phyloP scores from a whole-genome alignment of 2,329 filamentous ascomycete genomes.

The Epichloe uncinata region DNA sequence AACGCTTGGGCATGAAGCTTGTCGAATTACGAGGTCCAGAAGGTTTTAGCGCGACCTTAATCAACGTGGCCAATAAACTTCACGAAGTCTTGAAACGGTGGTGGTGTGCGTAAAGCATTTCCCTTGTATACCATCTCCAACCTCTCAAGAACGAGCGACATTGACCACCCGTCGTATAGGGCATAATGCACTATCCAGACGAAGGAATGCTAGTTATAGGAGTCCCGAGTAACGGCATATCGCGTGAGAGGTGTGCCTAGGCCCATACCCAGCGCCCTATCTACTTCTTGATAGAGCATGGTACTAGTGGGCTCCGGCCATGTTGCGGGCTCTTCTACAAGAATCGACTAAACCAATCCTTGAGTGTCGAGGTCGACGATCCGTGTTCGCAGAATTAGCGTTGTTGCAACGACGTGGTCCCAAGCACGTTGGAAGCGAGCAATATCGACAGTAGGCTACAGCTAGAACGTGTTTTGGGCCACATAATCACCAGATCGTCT shows the following conservation, averaged over 20 bases:
- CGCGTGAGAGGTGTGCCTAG: conserved; percentile 28
- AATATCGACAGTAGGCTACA: background rate
- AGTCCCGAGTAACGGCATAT: conserved; percentile 23
- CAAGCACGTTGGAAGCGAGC: conserved; percentile 1
- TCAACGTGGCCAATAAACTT: conserved; percentile 14
- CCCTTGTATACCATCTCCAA: conserved; percentile 24
- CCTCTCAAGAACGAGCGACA: conserved; percentile 27
- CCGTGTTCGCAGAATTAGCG: conserved; percentile 5
- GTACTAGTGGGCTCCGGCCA: conserved; percentile 15
- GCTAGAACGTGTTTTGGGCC: background rate
- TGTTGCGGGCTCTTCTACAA: conserved; percentile 9
- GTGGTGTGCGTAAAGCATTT: conserved; percentile 12
- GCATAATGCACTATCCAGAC: conserved; percentile 30
- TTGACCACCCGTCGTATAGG: conserved; percentile 38
- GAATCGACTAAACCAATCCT: conserved; percentile 2
- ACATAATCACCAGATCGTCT: conserved; percentile 2
- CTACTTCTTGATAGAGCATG: conserved; percentile 21
- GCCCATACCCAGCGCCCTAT: conserved; percentile 22
- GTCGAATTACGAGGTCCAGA: conserved; percentile 2
- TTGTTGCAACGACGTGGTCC: background rate
- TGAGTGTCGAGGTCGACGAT: conserved; percentile 1
- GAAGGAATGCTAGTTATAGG: conserved; percentile 25
- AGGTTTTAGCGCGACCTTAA: background rate
- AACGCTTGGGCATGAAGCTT: background rate
- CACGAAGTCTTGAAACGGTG: conserved; percentile 27